Evolutionary conservation across 805 yeast genomes (phyloP).

Genomic region (Citeromyces matritensis): DNA sequence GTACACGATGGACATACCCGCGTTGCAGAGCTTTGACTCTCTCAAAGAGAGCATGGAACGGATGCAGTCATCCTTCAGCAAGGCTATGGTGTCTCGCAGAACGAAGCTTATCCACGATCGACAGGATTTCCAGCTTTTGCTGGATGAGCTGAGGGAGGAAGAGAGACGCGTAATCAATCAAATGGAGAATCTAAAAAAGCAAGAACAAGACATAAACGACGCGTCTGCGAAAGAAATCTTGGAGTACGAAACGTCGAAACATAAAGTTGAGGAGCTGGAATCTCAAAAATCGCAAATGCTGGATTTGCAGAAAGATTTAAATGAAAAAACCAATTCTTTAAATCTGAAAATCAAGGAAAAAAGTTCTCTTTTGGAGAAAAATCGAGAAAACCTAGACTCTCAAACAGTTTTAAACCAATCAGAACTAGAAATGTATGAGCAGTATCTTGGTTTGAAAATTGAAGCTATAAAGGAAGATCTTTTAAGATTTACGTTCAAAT

Average conservation of each 20-base stretch:
- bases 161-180: not conserved
- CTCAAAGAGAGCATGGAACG: constrained; percentile 1
- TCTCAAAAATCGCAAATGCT: not conserved
- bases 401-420: constrained; percentile 23
- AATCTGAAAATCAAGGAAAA: constrained; percentile 1
- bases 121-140: not conserved
- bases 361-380: constrained; percentile 3
- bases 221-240: not conserved
- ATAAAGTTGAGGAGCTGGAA: not conserved
- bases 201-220: not conserved
- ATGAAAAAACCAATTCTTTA: not conserved
- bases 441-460: constrained; percentile 28
- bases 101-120: not conserved
- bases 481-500: constrained; percentile 24
- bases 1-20: no score
- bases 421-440: constrained; percentile 27
- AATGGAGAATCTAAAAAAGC: not conserved
- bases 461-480: constrained; percentile 20
- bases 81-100: not conserved
- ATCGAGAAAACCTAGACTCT: constrained; percentile 14
- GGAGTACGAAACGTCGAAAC: not conserved
- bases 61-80: not conserved
- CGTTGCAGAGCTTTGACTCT: not conserved
- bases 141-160: not conserved
- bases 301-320: not conserved